Evolutionary conservation across 306 rosid species (phyloP).

Genomic region (Rubus idaeus): DNA sequence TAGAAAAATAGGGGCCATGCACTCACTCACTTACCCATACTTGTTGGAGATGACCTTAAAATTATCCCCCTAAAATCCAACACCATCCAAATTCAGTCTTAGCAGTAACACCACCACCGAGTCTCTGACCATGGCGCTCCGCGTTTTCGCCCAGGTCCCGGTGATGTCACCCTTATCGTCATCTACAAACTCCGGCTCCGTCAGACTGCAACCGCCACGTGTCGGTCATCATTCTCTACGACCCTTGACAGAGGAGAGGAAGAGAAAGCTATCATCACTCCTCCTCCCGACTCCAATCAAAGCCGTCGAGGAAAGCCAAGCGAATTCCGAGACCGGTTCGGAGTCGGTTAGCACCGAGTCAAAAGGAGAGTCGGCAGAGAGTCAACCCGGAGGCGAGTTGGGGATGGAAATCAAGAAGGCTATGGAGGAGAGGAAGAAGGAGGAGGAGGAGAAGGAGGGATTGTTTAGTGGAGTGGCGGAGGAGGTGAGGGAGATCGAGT

Average conservation of each 20-base stretch:
- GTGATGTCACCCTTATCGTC: conserved; percentile 16
- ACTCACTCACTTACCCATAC: no score
- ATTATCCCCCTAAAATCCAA: background rate
- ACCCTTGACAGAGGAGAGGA: background rate
- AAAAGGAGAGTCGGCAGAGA: conserved; percentile 16
- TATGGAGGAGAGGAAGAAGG: conserved; percentile 58
- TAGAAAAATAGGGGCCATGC: no score
- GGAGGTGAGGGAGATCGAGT: conserved; percentile 78
- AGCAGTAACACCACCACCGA: background rate
- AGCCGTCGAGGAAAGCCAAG: conserved; percentile 60
- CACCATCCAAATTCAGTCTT: background rate
- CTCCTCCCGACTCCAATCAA: conserved; percentile 3
- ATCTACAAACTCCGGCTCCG: conserved; percentile 6
- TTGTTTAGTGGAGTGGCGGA: conserved; percentile 64
- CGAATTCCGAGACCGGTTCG: conserved; percentile 35
- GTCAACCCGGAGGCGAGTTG: conserved; percentile 32
- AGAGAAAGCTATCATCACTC: background rate
- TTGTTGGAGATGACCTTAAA: background rate
- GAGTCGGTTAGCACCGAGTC: conserved; percentile 8
- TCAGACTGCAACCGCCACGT: conserved; percentile 21
- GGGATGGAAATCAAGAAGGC: conserved; percentile 77
- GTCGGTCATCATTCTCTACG: conserved; percentile 4
- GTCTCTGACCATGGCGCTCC: conserved; percentile 7
- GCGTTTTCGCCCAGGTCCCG: conserved; percentile 22
- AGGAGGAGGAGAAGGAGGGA: conserved; percentile 18